A percentile compares a stretch with the other conserved stretches of the same genome.
Conservation (phyloP, 805 yeast species). For the Kockiozyma suomiensis region DNA sequence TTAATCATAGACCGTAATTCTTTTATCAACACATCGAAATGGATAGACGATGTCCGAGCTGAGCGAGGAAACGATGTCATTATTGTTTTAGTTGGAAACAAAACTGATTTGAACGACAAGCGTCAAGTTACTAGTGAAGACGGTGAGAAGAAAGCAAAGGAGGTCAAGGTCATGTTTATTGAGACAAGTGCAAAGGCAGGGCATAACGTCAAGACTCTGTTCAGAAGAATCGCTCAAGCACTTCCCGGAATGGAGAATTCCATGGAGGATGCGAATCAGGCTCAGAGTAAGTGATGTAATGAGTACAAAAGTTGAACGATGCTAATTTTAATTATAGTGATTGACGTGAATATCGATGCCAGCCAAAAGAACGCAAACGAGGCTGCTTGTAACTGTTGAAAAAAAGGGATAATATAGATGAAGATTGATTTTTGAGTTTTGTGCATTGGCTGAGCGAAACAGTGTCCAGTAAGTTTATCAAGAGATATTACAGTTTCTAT, state of each 20-base stretch:
- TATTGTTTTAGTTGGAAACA: slow-evolving; percentile 89
- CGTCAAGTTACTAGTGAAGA: slow-evolving; percentile 88
- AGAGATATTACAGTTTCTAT: no score
- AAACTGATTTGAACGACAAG: slow-evolving; percentile 78
- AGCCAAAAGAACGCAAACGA: slow-evolving; percentile 23
- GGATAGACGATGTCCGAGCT: slow-evolving; percentile 93
- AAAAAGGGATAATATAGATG: neutral
- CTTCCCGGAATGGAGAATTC: slow-evolving; percentile 73
- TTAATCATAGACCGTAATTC: slow-evolving; percentile 54
- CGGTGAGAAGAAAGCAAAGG: slow-evolving; percentile 78
- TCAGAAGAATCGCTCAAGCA: slow-evolving; percentile 86
- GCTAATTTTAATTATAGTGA: slow-evolving; percentile 19
- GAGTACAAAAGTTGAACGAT: neutral
- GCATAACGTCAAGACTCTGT: slow-evolving; percentile 85
- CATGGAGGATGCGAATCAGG: slow-evolving; percentile 27
- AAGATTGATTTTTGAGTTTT: neutral
- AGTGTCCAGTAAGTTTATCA: neutral
- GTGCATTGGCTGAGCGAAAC: neutral
- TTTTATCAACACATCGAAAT: slow-evolving; percentile 79
- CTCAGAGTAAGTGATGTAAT: slow-evolving; percentile 22
- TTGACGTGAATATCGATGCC: slow-evolving; percentile 33
- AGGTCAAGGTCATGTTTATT: slow-evolving; percentile 75
- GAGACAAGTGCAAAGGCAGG: slow-evolving; percentile 96
- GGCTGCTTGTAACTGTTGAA: slow-evolving; percentile 25
- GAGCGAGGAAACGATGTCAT: slow-evolving; percentile 91